phyloP scores from a whole-genome alignment of 192 early-diverging fungal species.

The Oehlia diaphana region DNA sequence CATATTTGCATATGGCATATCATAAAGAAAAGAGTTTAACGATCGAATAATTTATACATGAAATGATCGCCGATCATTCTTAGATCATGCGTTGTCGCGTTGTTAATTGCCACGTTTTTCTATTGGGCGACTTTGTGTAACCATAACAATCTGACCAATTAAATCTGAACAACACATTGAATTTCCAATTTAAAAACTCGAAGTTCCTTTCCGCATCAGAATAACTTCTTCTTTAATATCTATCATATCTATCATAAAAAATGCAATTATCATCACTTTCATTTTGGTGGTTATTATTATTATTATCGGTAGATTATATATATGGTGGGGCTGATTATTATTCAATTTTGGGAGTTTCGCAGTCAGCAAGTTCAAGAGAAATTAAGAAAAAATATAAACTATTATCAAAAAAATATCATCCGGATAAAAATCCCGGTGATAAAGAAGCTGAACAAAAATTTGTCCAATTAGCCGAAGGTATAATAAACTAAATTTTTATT shows the following conservation, averaged over 20 bases:
- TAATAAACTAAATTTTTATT: neutral
- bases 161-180: neutral
- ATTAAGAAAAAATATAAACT: slow-evolving; percentile 96
- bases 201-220: no score
- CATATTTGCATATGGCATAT: slow-evolving; percentile 43
- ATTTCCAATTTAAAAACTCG: neutral
- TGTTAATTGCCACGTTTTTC: no score
- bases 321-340: slow-evolving; percentile 71
- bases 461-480: slow-evolving; percentile 82
- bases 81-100: no score
- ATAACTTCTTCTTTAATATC: no score
- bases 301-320: slow-evolving; percentile 17
- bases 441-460: slow-evolving; percentile 85
- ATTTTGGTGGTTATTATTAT: slow-evolving; percentile 23
- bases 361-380: slow-evolving; percentile 74
- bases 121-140: neutral
- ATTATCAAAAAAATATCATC: slow-evolving; percentile 85
- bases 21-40: neutral
- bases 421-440: slow-evolving; percentile 86
- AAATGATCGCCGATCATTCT: no score
- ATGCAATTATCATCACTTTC: slow-evolving; percentile 24
- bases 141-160: neutral
- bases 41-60: no score
- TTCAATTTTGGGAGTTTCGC: slow-evolving; percentile 81
- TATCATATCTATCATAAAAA: neutral